A percentile compares a stretch with the other conserved stretches of the same genome.
phyloP scores from a whole-genome alignment of 2,329 filamentous ascomycete species.

The Ascochyta pisi region DNA sequence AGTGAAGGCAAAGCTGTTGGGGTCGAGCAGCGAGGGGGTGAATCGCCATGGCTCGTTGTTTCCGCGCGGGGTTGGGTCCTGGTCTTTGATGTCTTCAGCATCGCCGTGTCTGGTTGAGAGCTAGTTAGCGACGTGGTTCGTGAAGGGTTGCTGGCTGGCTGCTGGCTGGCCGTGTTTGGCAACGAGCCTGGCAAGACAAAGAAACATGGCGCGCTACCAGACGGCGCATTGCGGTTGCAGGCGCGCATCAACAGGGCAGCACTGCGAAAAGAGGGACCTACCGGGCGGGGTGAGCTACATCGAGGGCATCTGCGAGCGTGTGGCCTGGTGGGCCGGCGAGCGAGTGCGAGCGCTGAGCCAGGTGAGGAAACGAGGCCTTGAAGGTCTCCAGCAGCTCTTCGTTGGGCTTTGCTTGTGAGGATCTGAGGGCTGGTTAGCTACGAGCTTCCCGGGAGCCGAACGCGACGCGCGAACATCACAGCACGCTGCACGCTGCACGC shows the following conservation, averaged over 20 bases:
- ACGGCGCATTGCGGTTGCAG: conserved; percentile 8
- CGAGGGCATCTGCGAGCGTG: conserved; percentile 56
- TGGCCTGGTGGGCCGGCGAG: conserved; percentile 50
- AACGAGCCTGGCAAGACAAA: conserved; percentile 3
- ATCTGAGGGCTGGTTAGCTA: conserved; percentile 57
- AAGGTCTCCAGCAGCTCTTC: conserved; percentile 86
- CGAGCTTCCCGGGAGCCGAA: conserved; percentile 17
- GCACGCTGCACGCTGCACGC: conserved; percentile 7
- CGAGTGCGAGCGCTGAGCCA: conserved; percentile 58
- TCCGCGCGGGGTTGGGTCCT: conserved; percentile 82
- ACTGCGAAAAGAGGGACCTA: conserved; percentile 41
- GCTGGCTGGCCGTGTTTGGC: not conserved
- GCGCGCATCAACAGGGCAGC: conserved; percentile 10
- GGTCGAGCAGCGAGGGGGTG: conserved; percentile 86
- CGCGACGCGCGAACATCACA: conserved; percentile 41
- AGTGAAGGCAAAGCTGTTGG: conserved; percentile 81
- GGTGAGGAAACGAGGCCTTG: conserved; percentile 80
- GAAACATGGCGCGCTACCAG: conserved; percentile 2
- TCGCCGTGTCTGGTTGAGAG: conserved; percentile 52
- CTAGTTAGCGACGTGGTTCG: conserved; percentile 17
- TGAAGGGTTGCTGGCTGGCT: not conserved
- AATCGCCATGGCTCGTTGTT: conserved; percentile 85
- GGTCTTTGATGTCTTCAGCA: conserved; percentile 68
- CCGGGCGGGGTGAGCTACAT: conserved; percentile 53
- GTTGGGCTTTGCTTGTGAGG: conserved; percentile 82